Evolutionary conservation across 2,329 filamentous ascomycete genomes (phyloP).

Genomic region (Curvularia verruculosa): DNA sequence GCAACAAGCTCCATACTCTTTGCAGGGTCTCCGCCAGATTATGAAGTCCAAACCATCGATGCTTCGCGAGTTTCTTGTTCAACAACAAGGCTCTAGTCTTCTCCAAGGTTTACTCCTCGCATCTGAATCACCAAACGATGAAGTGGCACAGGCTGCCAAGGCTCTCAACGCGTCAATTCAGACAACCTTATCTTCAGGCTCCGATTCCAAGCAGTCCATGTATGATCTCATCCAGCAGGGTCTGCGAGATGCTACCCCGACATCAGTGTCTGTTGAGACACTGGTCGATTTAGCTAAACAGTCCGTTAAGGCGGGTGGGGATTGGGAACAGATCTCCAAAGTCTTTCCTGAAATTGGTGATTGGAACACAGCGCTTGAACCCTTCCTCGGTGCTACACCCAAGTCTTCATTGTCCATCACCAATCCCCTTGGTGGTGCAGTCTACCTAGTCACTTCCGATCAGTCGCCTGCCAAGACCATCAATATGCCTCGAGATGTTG

Average conservation of each 20-base stretch:
- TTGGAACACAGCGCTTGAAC: slow-evolving; percentile 69
- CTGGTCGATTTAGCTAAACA: slow-evolving; percentile 62
- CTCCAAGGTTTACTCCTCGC: slow-evolving; percentile 60
- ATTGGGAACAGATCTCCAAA: slow-evolving; percentile 45
- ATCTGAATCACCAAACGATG: slow-evolving; percentile 60
- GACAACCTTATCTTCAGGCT: slow-evolving; percentile 45
- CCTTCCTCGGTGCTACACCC: slow-evolving; percentile 60
- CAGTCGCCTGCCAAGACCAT: slow-evolving; percentile 25
- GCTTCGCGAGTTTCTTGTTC: slow-evolving; percentile 52
- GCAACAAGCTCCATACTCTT: slow-evolving; percentile 40
- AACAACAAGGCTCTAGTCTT: slow-evolving; percentile 56
- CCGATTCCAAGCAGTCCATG: slow-evolving; percentile 53
- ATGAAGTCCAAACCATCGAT: slow-evolving; percentile 49
- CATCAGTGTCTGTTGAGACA: slow-evolving; percentile 59
- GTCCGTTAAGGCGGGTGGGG: slow-evolving; percentile 46
- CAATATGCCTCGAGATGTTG: slow-evolving; percentile 64
- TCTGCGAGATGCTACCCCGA: slow-evolving; percentile 53
- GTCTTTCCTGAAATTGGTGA: slow-evolving; percentile 68
- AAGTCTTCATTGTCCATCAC: slow-evolving; percentile 74
- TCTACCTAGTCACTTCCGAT: slow-evolving; percentile 63
- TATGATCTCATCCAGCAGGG: slow-evolving; percentile 61
- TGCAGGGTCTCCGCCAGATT: slow-evolving; percentile 56
- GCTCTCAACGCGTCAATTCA: slow-evolving; percentile 48
- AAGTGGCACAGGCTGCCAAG: slow-evolving; percentile 54
- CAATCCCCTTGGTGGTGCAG: slow-evolving; percentile 72